phyloP scores from a whole-genome alignment of 768 basidiomycete species.

The Phanerochaete carnosa region DNA sequence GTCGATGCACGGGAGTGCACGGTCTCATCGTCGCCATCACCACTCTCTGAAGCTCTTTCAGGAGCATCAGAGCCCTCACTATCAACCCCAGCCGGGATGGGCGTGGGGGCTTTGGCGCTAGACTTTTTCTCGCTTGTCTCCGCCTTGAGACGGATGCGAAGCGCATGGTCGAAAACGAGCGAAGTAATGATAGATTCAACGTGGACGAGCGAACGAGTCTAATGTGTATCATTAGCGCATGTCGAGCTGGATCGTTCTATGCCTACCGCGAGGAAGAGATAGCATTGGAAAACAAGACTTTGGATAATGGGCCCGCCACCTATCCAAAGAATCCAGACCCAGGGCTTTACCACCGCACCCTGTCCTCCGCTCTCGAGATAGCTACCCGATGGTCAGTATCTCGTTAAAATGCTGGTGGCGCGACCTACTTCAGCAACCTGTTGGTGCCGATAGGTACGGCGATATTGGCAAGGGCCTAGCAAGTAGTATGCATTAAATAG shows the following conservation, averaged over 20 bases:
- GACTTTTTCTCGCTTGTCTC: slow-evolving; percentile 20
- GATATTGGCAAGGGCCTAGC: slow-evolving; percentile 12
- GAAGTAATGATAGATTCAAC: slow-evolving; percentile 46
- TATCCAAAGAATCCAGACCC: slow-evolving; percentile 62
- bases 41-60: slow-evolving; percentile 16
- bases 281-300: slow-evolving; percentile 49
- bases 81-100: not conserved
- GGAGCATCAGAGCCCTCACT: slow-evolving; percentile 23
- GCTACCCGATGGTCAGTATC: slow-evolving; percentile 29
- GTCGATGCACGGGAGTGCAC: slow-evolving; percentile 9
- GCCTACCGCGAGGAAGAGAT: slow-evolving; percentile 37
- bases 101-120: not conserved
- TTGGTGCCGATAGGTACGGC: slow-evolving; percentile 30
- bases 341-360: slow-evolving; percentile 51
- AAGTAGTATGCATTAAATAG: not conserved
- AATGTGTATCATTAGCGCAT: not conserved
- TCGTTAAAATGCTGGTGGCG: not conserved
- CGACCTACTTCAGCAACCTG: slow-evolving; percentile 25
- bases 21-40: slow-evolving; percentile 7
- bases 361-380: slow-evolving; percentile 56
- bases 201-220: slow-evolving; percentile 39
- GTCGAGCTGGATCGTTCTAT: not conserved
- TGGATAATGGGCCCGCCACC: slow-evolving; percentile 44
- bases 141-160: slow-evolving; percentile 59
- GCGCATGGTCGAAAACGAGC: slow-evolving; percentile 52